phyloP scores from a whole-genome alignment of 495 filamentous ascomycete genomes.

The Xylaria palmicola region DNA sequence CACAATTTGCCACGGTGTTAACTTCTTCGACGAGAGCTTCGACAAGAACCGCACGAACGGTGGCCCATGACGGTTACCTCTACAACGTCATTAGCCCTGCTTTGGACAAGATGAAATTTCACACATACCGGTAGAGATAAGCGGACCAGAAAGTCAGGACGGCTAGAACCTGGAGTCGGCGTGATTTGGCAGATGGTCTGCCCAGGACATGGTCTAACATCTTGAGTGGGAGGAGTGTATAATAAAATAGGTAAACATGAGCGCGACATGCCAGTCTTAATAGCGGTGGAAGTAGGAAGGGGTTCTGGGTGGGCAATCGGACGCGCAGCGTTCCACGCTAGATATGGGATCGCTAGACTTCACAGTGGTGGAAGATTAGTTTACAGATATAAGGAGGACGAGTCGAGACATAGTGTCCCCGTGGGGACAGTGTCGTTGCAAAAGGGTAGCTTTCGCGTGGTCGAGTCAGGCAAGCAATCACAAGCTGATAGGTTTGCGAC shows the following conservation, averaged over 20 bases:
- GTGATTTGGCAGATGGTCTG: constrained; percentile 83
- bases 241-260: neutral
- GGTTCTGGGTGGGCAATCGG: neutral
- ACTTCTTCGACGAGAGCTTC: constrained; percentile 55
- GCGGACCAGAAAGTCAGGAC: constrained; percentile 89
- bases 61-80: constrained; percentile 86
- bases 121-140: constrained; percentile 69
- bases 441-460: neutral
- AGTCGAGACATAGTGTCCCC: neutral
- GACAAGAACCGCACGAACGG: constrained; percentile 73
- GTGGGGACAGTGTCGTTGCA: neutral
- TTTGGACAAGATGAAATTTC: neutral
- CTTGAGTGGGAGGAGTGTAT: constrained; percentile 28
- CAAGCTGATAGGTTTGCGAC: neutral
- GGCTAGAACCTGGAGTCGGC: constrained; percentile 88
- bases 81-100: constrained; percentile 32
- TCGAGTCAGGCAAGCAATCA: constrained; percentile 10
- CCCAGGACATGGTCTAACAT: constrained; percentile 86
- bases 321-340: neutral
- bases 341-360: neutral
- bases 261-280: constrained; percentile 1
- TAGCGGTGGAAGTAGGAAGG: neutral
- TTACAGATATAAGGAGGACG: neutral
- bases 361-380: neutral
- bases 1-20: constrained; percentile 87